A percentile compares a stretch with the other conserved stretches of the same genome.
These are phyloP conservation scores for Hygrophorus pudorinus DNA, from an alignment of 768 basidiomycete species.

Conservation along the genomic window DNA sequence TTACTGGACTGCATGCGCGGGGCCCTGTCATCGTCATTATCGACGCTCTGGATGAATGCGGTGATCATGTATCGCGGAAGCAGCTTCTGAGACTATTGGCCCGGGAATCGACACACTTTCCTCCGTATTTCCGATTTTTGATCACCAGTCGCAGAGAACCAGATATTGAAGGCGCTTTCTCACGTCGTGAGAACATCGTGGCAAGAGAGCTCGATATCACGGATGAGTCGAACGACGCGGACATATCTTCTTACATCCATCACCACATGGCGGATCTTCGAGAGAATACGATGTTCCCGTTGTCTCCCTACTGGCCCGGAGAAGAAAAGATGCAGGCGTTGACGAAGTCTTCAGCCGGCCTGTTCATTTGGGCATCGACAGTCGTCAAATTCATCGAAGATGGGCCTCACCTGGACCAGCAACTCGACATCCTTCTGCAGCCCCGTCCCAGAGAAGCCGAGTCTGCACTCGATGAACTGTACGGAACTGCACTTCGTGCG, in stretches of 20 bases:
- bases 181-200: neutral
- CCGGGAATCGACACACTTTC: conserved; percentile 11
- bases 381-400: conserved; percentile 12
- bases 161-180: conserved; percentile 14
- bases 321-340: neutral
- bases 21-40: conserved; percentile 20
- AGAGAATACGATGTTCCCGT: too few relatives aligned
- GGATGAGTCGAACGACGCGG: neutral
- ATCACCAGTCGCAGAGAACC: conserved; percentile 21
- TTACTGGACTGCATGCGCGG: too few relatives aligned
- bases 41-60: conserved; percentile 29
- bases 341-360: conserved; percentile 3
- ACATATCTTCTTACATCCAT: neutral
- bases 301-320: neutral
- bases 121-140: conserved; percentile 20
- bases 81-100: conserved; percentile 15
- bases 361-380: conserved; percentile 16
- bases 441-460: neutral
- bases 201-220: neutral
- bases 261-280: neutral
- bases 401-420: conserved; percentile 3
- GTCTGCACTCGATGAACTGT: neutral
- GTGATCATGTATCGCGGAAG: conserved; percentile 10
- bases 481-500: neutral
- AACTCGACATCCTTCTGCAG: conserved; percentile 3